Evolutionary conservation across 331 rosid species (phyloP).

Genomic region (Dryas integrifolia): DNA sequence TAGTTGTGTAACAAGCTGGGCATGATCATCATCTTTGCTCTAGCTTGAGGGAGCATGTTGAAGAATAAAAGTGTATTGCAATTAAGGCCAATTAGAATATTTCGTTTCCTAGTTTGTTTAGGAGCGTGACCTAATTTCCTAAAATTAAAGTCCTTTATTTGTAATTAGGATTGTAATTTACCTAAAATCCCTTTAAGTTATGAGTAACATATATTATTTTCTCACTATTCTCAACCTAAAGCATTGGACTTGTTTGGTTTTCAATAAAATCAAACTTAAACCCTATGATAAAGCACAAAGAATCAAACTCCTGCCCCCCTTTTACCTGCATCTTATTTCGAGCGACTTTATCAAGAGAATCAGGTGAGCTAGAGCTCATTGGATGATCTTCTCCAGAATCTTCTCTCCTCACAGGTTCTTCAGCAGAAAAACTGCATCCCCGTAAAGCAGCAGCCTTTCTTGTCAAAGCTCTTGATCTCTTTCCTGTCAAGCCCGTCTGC

Average conservation of each 20-base stretch:
- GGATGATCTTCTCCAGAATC: constrained; percentile 49
- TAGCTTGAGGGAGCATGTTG: constrained; percentile 1
- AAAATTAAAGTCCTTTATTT: background rate
- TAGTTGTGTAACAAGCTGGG: background rate
- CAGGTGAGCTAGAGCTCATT: constrained; percentile 55
- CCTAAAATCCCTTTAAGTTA: background rate
- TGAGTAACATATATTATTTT: background rate
- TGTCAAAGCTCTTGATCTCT: constrained; percentile 67
- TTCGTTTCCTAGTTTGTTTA: background rate
- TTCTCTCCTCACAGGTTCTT: constrained; percentile 60
- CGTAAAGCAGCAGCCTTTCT: constrained; percentile 78
- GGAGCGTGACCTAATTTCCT: background rate
- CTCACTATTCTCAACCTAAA: background rate
- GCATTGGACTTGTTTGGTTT: constrained; percentile 4
- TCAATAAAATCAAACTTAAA: constrained; percentile 7
- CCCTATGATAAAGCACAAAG: background rate
- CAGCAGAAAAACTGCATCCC: constrained; percentile 59
- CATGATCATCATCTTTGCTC: background rate
- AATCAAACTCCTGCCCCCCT: constrained; percentile 21
- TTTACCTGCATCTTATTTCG: constrained; percentile 48
- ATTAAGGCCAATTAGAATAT: background rate
- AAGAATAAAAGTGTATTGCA: background rate
- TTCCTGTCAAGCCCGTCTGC: constrained; percentile 79
- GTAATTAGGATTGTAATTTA: background rate
- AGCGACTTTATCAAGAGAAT: constrained; percentile 36